Evolutionary conservation across 192 early-diverging fungal species (phyloP).

Genomic region (Coemansia sp.): DNA sequence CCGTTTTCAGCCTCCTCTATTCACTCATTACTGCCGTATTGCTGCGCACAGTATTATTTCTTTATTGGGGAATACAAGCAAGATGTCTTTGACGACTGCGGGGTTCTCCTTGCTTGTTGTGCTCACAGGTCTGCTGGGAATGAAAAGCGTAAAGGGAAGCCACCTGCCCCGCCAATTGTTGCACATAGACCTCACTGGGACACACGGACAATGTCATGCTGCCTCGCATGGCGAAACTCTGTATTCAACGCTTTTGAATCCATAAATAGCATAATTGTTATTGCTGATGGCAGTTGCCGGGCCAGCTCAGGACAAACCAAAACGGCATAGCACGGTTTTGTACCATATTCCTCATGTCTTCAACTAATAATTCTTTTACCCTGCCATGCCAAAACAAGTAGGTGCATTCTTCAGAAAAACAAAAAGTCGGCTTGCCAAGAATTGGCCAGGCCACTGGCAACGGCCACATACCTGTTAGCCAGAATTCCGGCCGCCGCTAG

Average conservation of each 20-base stretch:
- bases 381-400: too few species aligned
- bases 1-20: too few species aligned
- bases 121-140: not conserved
- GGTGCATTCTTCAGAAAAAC: too few species aligned
- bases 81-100: not conserved
- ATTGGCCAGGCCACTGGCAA: not conserved
- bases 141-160: not conserved
- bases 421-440: not conserved
- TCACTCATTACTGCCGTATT: too few species aligned
- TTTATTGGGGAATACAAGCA: not conserved
- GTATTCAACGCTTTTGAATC: not conserved
- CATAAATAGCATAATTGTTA: conserved; percentile 1
- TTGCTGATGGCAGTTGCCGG: not conserved
- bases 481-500: not conserved
- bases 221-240: not conserved
- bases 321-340: too few species aligned
- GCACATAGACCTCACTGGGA: not conserved
- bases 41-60: too few species aligned
- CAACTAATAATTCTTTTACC: too few species aligned
- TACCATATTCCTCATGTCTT: too few species aligned
- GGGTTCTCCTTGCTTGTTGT: not conserved
- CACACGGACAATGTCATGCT: not conserved
- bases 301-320: not conserved
- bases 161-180: not conserved
- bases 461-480: not conserved